These are phyloP conservation scores for Nothophoma quercina DNA, from an alignment of 2,329 filamentous ascomycete genomes.

Conservation along the genomic window DNA sequence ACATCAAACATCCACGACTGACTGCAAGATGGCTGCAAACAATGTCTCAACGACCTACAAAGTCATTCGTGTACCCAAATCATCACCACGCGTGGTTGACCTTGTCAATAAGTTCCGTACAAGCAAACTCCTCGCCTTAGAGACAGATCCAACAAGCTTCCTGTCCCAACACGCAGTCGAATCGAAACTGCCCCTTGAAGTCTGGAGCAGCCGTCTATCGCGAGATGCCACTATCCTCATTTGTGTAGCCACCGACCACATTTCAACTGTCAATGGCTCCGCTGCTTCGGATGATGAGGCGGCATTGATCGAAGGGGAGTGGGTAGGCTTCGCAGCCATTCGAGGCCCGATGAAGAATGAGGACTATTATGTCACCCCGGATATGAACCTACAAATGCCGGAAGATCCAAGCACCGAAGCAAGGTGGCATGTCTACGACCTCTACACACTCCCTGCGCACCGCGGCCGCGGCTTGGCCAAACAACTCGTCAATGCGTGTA, in stretches of 20 bases:
- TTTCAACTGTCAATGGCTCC: not conserved
- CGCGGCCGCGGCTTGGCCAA: slow-evolving; percentile 22
- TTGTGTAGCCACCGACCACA: slow-evolving; percentile 9
- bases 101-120: slow-evolving; percentile 24
- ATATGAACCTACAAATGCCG: slow-evolving; percentile 19
- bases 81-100: slow-evolving; percentile 15
- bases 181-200: slow-evolving; percentile 9
- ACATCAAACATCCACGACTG: not conserved
- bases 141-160: slow-evolving; percentile 25
- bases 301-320: slow-evolving; percentile 22
- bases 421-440: slow-evolving; percentile 28
- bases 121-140: slow-evolving; percentile 26
- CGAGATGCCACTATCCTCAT: slow-evolving; percentile 6
- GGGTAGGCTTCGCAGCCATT: slow-evolving; percentile 27
- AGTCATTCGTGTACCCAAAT: slow-evolving; percentile 21
- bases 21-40: not conserved
- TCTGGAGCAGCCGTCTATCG: slow-evolving; percentile 24
- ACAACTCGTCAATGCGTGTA: slow-evolving; percentile 11
- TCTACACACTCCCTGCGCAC: slow-evolving; percentile 25
- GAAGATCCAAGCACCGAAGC: slow-evolving; percentile 19
- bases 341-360: slow-evolving; percentile 23
- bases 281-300: slow-evolving; percentile 11
- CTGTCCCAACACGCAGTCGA: slow-evolving; percentile 22
- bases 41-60: slow-evolving; percentile 8
- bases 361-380: slow-evolving; percentile 24